Conservation (phyloP, 2,329 filamentous ascomycete species). For the Alternaria brassicae region DNA sequence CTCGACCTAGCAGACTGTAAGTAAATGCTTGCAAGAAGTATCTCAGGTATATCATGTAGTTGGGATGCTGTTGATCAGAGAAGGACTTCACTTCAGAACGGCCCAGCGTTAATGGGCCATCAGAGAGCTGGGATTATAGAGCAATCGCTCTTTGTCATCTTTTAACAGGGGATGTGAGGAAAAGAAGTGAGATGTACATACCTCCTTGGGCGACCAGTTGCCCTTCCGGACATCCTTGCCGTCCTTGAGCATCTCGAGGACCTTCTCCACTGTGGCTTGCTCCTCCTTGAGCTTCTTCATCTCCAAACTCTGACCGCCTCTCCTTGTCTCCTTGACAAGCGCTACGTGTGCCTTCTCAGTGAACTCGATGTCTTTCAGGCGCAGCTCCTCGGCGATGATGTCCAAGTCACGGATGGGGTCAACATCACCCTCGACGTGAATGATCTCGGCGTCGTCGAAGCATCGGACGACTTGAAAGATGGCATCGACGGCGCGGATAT, state of each 20-base stretch:
- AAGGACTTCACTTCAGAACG: conserved; percentile 84
- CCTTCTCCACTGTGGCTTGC: conserved; percentile 89
- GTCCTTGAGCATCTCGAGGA: conserved; percentile 80
- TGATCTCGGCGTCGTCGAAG: conserved; percentile 99
- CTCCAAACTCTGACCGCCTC: conserved; percentile 94
- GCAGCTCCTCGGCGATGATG: conserved; percentile 95
- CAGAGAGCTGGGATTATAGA: conserved; percentile 99
- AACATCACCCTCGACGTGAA: conserved; percentile 98
- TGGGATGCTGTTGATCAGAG: conserved; percentile 63
- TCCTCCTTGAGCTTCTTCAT: conserved; percentile 98
- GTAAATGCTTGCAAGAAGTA: conserved; percentile 18
- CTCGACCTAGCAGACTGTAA: conserved; percentile 73
- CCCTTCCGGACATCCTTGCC: conserved; percentile 95
- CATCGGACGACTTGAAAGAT: conserved; percentile 97
- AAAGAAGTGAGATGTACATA: conserved; percentile 60
- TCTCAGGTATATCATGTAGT: conserved; percentile 8
- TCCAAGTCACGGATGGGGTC: conserved; percentile 92
- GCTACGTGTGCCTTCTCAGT: conserved; percentile 92
- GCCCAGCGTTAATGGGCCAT: conserved; percentile 83
- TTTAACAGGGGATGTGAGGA: conserved; percentile 53
- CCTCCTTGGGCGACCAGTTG: conserved; percentile 92
- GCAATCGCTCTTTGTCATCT: conserved; percentile 99
- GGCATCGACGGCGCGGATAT: conserved; percentile 97
- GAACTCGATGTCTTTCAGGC: conserved; percentile 99
- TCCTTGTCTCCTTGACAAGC: conserved; percentile 90